Base-by-base conservation (phyloP, 768 basidiomycete genomes). In the Ephemerocybe angulata region DNA sequence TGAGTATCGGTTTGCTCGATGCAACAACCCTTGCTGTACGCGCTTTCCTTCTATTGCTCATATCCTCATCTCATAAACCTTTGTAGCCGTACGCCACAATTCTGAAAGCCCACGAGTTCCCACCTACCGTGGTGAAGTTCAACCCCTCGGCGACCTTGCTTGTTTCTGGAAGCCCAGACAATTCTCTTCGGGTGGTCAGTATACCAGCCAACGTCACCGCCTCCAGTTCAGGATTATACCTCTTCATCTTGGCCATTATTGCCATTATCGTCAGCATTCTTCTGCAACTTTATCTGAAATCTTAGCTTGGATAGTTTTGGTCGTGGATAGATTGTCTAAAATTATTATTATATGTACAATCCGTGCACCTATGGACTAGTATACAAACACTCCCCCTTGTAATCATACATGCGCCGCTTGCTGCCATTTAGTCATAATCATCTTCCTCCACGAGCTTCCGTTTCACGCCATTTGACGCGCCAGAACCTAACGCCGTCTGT, bases 21-120 rank as follows among this genome's bases (percentile, higher is more conserved):
- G 78, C 92, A 3, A 74, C 73, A 51, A 91, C 85, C 2, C 71
- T 98, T 22, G 77, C 81, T 52, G 97, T 98, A 67, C 63, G 86
- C 48, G 5, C 22, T 57, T 48, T 25, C 12, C 24, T 11, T 17
- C 25, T 21, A 22, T 27, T 24, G 41, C 46, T 41, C 19, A 51
- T 19, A 10, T 15, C 3, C 29, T 47, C 12, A 48, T 40, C 33
- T 55, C 30, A 33, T 29, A 55, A 47, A 25, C 22, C 33, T 28
- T 21, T 61, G n/a, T 62, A 98, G 95, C 95, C 94, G 1, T 67
- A 93, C 12, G 71, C 92, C 28, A 86, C 86, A 19, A 97, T 99
- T 58, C 75, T 98, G 55, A 91, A 90, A 70, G 90, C 97, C 0
- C 96, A 98, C 69, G 93, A 95, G 56, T 93, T 98, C 68, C 90